A percentile compares a stretch with the other conserved stretches of the same genome.
phyloP scores from a whole-genome alignment of 345 rosid genomes.

The Carallia brachiata region DNA sequence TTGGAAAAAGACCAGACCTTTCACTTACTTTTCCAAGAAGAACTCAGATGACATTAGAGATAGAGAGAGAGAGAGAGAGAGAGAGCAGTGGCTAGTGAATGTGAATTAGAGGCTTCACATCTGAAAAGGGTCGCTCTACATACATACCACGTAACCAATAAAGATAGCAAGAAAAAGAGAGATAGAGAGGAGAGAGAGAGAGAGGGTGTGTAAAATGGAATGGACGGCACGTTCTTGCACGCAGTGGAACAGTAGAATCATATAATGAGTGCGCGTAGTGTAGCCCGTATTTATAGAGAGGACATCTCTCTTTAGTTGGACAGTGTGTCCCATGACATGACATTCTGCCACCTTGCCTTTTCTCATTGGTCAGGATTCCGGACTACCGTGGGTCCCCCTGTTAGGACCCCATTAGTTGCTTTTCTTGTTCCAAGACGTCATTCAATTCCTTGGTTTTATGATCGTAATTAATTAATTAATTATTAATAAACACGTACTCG shows the following conservation, averaged over 20 bases:
- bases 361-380: conserved; percentile 18
- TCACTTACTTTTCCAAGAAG: conserved; percentile 49
- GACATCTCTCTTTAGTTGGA: not conserved
- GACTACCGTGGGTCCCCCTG: conserved; percentile 15
- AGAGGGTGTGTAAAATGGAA: too few relatives aligned
- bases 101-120: not conserved
- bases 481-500: too few relatives aligned
- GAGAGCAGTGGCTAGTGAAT: not conserved
- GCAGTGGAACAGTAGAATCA: conserved; percentile 29
- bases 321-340: conserved; percentile 18
- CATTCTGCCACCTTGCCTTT: conserved; percentile 19
- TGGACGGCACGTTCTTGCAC: conserved; percentile 28
- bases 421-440: too few relatives aligned
- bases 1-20: conserved; percentile 36
- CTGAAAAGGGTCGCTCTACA: not conserved
- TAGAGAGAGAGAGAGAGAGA: conserved; percentile 4
- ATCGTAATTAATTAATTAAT: too few relatives aligned
- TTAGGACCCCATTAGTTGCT: not conserved
- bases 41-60: conserved; percentile 7
- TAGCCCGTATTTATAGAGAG: conserved; percentile 11
- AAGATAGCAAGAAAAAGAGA: not conserved
- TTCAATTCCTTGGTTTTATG: too few relatives aligned
- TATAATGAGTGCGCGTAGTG: not conserved
- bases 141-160: not conserved
- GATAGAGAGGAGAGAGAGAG: not conserved